These are phyloP conservation scores for Starmerella vaccinii DNA, from an alignment of 805 yeast species.

Conservation along the genomic window DNA sequence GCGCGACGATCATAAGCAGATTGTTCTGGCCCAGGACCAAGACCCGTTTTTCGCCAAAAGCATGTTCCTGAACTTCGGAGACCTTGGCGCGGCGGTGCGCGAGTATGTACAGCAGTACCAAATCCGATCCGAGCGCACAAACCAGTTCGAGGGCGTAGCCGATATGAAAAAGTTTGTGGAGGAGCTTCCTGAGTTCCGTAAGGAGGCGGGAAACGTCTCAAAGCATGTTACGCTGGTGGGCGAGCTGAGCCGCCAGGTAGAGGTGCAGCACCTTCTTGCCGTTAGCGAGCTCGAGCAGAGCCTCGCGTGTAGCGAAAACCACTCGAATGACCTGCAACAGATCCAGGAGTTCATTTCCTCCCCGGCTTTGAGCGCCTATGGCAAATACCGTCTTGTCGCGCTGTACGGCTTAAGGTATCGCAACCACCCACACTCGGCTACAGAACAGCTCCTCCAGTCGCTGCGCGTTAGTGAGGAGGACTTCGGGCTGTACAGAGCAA, in stretches of 20 bases:
- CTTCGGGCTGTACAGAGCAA: constrained; percentile 30
- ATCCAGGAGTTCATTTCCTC: constrained; percentile 45
- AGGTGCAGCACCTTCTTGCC: constrained; percentile 56
- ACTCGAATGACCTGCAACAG: constrained; percentile 45
- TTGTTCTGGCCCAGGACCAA: constrained; percentile 55
- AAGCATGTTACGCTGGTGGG: constrained; percentile 87
- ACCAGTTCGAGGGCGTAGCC: constrained; percentile 62
- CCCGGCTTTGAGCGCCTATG: constrained; percentile 36
- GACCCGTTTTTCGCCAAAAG: constrained; percentile 72
- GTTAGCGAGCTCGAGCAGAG: constrained; percentile 85
- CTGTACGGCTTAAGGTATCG: constrained; percentile 69
- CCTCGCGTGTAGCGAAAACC: constrained; percentile 56
- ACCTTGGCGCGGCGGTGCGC: constrained; percentile 78
- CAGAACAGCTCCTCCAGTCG: constrained; percentile 33
- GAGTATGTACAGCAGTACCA: constrained; percentile 76
- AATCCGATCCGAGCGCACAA: constrained; percentile 61
- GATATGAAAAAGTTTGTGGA: constrained; percentile 89
- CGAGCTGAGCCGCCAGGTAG: constrained; percentile 70
- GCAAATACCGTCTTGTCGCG: constrained; percentile 62
- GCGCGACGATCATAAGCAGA: constrained; percentile 48
- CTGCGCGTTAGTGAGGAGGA: constrained; percentile 26
- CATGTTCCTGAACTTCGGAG: constrained; percentile 89
- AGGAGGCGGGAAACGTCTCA: constrained; percentile 74
- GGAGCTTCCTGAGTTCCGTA: constrained; percentile 87
- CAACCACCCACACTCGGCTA: constrained; percentile 38